Conservation (phyloP, 768 basidiomycete genomes). For the Amanita rubescens region DNA sequence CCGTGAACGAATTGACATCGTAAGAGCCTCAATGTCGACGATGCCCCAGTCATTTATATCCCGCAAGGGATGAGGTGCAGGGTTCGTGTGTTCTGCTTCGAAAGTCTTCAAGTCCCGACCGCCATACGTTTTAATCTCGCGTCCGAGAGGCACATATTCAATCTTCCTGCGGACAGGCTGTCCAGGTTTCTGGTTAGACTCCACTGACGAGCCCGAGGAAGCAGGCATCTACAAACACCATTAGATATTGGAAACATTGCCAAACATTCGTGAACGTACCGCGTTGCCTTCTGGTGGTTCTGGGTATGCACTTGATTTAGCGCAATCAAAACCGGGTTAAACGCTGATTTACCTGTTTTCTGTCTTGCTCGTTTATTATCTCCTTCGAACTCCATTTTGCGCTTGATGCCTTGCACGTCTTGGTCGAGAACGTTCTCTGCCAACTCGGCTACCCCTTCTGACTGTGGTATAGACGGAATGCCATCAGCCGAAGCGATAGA, state of each 20-base stretch:
- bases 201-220: constrained; percentile 12
- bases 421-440: constrained; percentile 44
- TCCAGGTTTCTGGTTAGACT: constrained; percentile 13
- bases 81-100: constrained; percentile 49
- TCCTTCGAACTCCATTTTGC: constrained; percentile 59
- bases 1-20: constrained; percentile 87
- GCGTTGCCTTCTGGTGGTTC: constrained; percentile 40
- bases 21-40: constrained; percentile 87
- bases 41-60: constrained; percentile 81
- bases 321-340: too few relatives aligned
- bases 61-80: constrained; percentile 49
- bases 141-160: constrained; percentile 78
- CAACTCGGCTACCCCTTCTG: constrained; percentile 16
- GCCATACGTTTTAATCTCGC: constrained; percentile 68
- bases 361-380: constrained; percentile 66
- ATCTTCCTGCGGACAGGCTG: constrained; percentile 71
- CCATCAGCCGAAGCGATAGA: constrained; percentile 11
- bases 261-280: constrained; percentile 27
- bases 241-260: constrained; percentile 8
- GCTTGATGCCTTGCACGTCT: constrained; percentile 60
- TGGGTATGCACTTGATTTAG: constrained; percentile 15
- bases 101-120: constrained; percentile 72
- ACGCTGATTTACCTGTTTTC: constrained; percentile 48
- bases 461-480: constrained; percentile 8
- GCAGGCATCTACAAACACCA: not conserved